Percentiles rank a stretch among this genome's conserved stretches.
These are phyloP conservation scores for Fusarium pseudograminearum DNA, from an alignment of 2,329 filamentous ascomycete species.

Conservation along the genomic window DNA sequence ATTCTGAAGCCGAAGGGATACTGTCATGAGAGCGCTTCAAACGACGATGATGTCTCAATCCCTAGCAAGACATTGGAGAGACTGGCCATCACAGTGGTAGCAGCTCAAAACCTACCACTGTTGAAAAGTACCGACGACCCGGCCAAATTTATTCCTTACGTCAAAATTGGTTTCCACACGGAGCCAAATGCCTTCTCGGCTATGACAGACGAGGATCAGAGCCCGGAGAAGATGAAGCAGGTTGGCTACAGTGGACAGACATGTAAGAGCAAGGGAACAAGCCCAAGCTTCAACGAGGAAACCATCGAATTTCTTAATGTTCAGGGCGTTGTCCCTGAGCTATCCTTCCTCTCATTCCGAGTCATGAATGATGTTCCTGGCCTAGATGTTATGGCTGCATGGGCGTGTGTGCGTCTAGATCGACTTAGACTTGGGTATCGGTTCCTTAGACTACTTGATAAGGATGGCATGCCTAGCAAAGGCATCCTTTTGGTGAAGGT, in stretches of 20 bases:
- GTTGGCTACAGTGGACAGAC: constrained; percentile 14
- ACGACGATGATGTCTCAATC: background rate
- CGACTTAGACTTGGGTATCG: constrained; percentile 20
- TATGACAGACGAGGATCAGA: background rate
- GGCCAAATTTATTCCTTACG: constrained; percentile 16
- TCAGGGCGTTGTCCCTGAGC: constrained; percentile 3
- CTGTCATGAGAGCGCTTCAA: fast-evolving
- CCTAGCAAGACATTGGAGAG: background rate
- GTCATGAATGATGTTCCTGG: constrained; percentile 25
- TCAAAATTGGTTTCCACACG: constrained; percentile 11
- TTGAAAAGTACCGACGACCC: background rate
- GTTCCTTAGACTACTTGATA: constrained; percentile 3
- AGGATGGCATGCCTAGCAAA: constrained; percentile 13
- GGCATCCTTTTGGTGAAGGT: constrained; percentile 7
- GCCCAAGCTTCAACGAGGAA: constrained; percentile 6
- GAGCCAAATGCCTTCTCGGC: constrained; percentile 8
- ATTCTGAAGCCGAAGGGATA: constrained; percentile 84
- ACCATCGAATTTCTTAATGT: constrained; percentile 16
- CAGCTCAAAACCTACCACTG: constrained; percentile 17
- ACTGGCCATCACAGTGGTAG: background rate
- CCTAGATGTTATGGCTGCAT: constrained; percentile 7
- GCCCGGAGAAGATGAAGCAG: background rate
- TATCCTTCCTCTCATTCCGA: constrained; percentile 10
- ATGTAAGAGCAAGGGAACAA: constrained; percentile 3
- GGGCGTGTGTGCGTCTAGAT: constrained; percentile 16